These are phyloP conservation scores for Ascochyta koolunga DNA, from an alignment of 2,329 filamentous ascomycete genomes.

Conservation along the genomic window DNA sequence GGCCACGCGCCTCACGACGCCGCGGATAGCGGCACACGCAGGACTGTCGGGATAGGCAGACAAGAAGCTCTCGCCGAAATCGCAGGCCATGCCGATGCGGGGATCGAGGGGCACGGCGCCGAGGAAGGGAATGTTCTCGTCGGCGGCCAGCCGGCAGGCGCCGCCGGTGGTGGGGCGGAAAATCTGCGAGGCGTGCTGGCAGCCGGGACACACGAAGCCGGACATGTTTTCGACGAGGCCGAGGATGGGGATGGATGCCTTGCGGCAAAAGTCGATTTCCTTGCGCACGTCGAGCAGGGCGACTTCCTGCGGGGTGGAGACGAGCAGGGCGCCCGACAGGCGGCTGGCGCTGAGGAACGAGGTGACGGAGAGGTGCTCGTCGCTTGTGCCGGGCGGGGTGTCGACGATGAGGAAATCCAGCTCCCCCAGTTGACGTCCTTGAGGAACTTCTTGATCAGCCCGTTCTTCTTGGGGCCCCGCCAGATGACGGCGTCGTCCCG, in stretches of 20 bases:
- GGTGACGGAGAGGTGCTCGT: slow-evolving; percentile 95
- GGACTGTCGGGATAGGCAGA: slow-evolving; percentile 93
- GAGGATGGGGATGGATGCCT: slow-evolving; percentile 86
- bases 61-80: slow-evolving; percentile 97
- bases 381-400: slow-evolving; percentile 91
- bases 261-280: slow-evolving; percentile 96
- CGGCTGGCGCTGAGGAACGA: slow-evolving; percentile 88
- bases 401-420: slow-evolving; percentile 93
- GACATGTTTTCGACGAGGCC: slow-evolving; percentile 98
- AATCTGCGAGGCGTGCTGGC: slow-evolving; percentile 79
- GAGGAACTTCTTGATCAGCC: slow-evolving; percentile 94
- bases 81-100: slow-evolving; percentile 92
- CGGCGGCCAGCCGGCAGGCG: slow-evolving; percentile 76
- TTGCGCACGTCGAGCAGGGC: slow-evolving; percentile 90
- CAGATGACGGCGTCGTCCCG: slow-evolving; percentile 96
- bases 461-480: slow-evolving; percentile 98
- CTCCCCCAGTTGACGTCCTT: slow-evolving; percentile 97
- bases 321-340: slow-evolving; percentile 89
- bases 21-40: slow-evolving; percentile 79
- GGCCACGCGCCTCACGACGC: slow-evolving; percentile 77
- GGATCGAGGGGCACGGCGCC: slow-evolving; percentile 92
- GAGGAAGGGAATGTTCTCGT: slow-evolving; percentile 87
- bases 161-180: slow-evolving; percentile 93
- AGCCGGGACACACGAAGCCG: slow-evolving; percentile 94
- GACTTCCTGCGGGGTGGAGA: slow-evolving; percentile 96